Percentiles rank a stretch among this genome's conserved stretches.
Conservation (phyloP, 2,329 filamentous ascomycete genomes). For the Drechslera avenae region DNA sequence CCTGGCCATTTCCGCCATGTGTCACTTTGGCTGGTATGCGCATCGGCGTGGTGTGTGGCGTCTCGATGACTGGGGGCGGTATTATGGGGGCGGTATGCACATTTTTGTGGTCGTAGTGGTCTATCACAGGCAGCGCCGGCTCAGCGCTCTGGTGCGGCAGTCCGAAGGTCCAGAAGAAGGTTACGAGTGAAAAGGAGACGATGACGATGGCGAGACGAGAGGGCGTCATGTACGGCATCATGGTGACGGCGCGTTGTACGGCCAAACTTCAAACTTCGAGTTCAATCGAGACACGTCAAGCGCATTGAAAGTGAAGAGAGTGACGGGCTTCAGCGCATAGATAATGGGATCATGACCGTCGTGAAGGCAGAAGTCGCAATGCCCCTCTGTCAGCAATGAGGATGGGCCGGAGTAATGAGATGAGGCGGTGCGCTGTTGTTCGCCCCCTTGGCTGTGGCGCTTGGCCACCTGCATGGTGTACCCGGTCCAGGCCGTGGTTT, state of each 20-base stretch:
- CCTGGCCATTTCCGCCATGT: slow-evolving; percentile 1
- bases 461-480: slow-evolving; percentile 4
- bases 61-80: slow-evolving; percentile 22
- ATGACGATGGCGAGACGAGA: slow-evolving; percentile 38
- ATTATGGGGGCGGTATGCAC: slow-evolving; percentile 26
- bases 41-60: slow-evolving; percentile 16
- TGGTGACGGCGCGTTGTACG: slow-evolving; percentile 8
- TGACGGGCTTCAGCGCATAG: neutral
- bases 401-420: neutral
- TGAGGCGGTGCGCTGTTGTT: slow-evolving; percentile 10
- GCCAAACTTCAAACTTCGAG: neutral
- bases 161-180: slow-evolving; percentile 42
- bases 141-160: slow-evolving; percentile 26
- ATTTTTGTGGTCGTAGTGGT: slow-evolving; percentile 31
- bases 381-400: slow-evolving; percentile 8
- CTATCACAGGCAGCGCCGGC: slow-evolving; percentile 30
- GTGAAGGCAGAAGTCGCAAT: slow-evolving; percentile 6
- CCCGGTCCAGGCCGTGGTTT: too few species aligned
- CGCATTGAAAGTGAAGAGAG: neutral
- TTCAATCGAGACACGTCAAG: neutral
- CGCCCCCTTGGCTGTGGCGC: slow-evolving; percentile 17
- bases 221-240: slow-evolving; percentile 41
- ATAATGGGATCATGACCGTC: slow-evolving; percentile 1
- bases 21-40: slow-evolving; percentile 22
- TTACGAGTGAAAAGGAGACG: slow-evolving; percentile 34